Evolutionary conservation across 2,329 filamentous ascomycete genomes (phyloP), one percentile per base, ranked within the genome.

Genomic region (Ceratocystiopsis minuta): DNA sequence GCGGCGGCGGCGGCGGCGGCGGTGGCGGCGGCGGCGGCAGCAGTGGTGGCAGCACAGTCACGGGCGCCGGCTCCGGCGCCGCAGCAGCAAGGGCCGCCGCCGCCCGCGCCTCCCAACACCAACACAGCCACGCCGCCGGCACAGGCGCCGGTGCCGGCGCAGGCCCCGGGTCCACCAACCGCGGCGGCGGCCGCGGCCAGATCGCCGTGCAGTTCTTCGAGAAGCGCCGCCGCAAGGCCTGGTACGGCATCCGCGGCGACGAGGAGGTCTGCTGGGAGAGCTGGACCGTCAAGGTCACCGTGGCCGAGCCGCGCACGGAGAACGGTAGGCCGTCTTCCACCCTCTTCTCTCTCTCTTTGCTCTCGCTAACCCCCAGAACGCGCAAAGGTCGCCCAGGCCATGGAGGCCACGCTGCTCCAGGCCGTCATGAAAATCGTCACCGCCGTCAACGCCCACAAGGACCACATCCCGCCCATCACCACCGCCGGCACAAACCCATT

Each of bases 181-280:
- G 40, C 16, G 64, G 66, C 46, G 75, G 80, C 40, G 79, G 80
- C 2, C 69, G 84, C 43, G 85, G 82, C 28, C 77, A 85, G 57
- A 74, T 94, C 48, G 76, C 77, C 3, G 81, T 96, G 32, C 83
- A 93, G 63, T 96, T 96, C 64, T 92, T 92, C 51, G 88, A 98
- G 64, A 90, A 88, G 68, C 81, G 79, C 57, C 72, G 87, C 46
- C 74, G 80, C 51, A 90, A 87, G 66, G 71, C 75, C 2, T 87
- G 82, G 57, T 78, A 83, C 18, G 47, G 44, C 59, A 80, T 86
- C 63, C 72, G 60, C 53, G 80, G 46, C 40, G 88, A 95, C 50
- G 87, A 96, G 57, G 87, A 95, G 58, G 77, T 95, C 16, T 93
- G 86, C 58, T 98, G 90, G 90, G 90, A 96, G 67, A 78, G 76